Conservation (phyloP, 257 asterid genomes). For the Jacaranda mimosifolia region DNA sequence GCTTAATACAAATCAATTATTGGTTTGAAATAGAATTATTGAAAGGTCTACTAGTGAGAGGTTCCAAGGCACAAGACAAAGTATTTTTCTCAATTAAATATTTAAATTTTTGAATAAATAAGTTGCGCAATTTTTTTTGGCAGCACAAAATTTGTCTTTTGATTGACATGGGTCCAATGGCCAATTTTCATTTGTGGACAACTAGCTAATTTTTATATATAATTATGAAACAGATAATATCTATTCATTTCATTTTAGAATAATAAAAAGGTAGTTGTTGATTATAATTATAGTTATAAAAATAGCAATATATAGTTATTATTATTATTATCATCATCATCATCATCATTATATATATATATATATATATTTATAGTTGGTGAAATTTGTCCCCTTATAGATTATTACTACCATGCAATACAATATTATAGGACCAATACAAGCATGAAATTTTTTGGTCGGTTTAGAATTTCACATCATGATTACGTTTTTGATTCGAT, state of each 20-base stretch:
- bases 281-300: too few species aligned
- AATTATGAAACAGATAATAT: neutral
- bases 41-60: slow-evolving; percentile 12
- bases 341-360: neutral
- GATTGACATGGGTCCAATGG: neutral
- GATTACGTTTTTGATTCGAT: neutral
- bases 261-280: too few species aligned
- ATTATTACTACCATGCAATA: neutral
- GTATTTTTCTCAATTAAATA: neutral
- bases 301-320: too few species aligned
- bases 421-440: slow-evolving; percentile 28
- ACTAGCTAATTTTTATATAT: neutral
- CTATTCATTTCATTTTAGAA: neutral
- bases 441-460: too few species aligned
- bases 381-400: neutral
- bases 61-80: slow-evolving; percentile 20
- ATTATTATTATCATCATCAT: neutral
- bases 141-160: neutral
- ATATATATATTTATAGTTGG: neutral
- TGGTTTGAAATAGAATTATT: neutral
- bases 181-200: neutral
- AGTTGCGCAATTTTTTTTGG: neutral
- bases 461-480: neutral
- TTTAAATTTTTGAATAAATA: neutral
- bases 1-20: neutral